Evolutionary conservation across 495 filamentous ascomycete species (phyloP), one percentile per base, ranked within the genome.

Genomic region (Neurospora sp.): DNA sequence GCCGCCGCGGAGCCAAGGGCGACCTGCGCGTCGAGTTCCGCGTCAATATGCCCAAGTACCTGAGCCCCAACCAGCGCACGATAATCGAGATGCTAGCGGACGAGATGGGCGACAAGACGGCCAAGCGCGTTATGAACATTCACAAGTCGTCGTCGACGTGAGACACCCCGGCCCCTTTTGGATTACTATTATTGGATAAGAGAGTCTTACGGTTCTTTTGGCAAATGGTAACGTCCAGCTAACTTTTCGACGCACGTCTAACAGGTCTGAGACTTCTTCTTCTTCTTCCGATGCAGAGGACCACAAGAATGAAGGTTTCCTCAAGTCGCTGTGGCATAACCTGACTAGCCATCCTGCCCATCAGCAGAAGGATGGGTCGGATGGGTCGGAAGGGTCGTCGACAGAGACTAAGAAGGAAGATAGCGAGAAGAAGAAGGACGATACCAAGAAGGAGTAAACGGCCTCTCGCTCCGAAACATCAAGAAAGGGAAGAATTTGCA

Each of bases 61-160:
- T 99, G 77, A 93, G 89, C 31, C 84, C 89, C 27, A 97, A 96
- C 82, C 95, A 98, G 84, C 88, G 96, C 42, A 94, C 91, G 1
- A 91, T 99, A 39, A 80, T 98, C 73, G 96, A 99, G 83, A 93
- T 98, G 85, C 88, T 99, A 62, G 96, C 96, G 39, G 94, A 99
- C 77, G 96, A 99, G 84, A 89, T 98, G 86, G 89, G 88, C 14
- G 96, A 99, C 79, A 92, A 93, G 82, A 92, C 88, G 20, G 96
- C 96, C n/a, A 94, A 91, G 80, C 88, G 96, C 59, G 89, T 96
- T 54, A 98, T 98, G 94, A 93, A 83, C 73, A 72, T 84, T 18
- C 79, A 79, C 69, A 84, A 79, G 79, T 71, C 72, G n/a, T 40
- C 71, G 27, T 41, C 74, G 48, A 69, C 71, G 14, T 70, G 31